phyloP scores from a whole-genome alignment of 2,329 filamentous ascomycete species.

The Thelonectria rubi region DNA sequence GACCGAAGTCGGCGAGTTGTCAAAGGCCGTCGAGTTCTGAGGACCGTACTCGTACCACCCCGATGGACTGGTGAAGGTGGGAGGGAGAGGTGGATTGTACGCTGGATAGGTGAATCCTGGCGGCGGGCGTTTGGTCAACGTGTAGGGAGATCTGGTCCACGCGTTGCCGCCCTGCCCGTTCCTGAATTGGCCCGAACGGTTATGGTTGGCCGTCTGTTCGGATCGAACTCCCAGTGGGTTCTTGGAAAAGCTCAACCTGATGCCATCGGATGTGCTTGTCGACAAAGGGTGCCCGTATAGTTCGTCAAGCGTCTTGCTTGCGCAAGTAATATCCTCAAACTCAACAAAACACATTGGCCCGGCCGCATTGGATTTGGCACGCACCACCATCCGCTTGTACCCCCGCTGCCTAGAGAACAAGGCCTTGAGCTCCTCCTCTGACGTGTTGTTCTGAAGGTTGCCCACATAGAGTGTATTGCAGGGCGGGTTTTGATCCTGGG shows the following conservation, averaged over 20 bases:
- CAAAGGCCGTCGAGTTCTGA: too few relatives aligned
- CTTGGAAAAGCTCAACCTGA: constrained; percentile 95
- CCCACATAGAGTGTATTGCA: constrained; percentile 98
- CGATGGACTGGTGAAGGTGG: constrained; percentile 36
- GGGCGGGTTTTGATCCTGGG: constrained; percentile 94
- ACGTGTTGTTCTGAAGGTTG: constrained; percentile 92
- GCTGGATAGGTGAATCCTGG: constrained; percentile 82
- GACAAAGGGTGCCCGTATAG: constrained; percentile 87
- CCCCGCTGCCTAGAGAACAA: constrained; percentile 93
- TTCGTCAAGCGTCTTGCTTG: constrained; percentile 89
- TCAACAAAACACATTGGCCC: constrained; percentile 99
- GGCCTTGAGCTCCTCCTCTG: constrained; percentile 93
- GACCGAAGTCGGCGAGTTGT: neutral
- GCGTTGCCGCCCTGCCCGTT: constrained; percentile 59
- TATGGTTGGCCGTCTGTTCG: constrained; percentile 66
- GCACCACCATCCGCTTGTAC: constrained; percentile 94
- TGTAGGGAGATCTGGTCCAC: constrained; percentile 57
- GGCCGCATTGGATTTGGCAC: constrained; percentile 80
- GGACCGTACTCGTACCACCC: constrained; percentile 25
- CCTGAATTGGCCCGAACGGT: constrained; percentile 56
- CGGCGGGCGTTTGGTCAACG: constrained; percentile 80
- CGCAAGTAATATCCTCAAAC: constrained; percentile 92
- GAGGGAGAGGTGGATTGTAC: constrained; percentile 61
- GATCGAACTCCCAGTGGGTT: constrained; percentile 94
- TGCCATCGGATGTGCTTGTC: constrained; percentile 94